Evolutionary conservation across 768 basidiomycete genomes (phyloP), one percentile per base, ranked within the genome.

Genomic region (Trametes sanguinea): DNA sequence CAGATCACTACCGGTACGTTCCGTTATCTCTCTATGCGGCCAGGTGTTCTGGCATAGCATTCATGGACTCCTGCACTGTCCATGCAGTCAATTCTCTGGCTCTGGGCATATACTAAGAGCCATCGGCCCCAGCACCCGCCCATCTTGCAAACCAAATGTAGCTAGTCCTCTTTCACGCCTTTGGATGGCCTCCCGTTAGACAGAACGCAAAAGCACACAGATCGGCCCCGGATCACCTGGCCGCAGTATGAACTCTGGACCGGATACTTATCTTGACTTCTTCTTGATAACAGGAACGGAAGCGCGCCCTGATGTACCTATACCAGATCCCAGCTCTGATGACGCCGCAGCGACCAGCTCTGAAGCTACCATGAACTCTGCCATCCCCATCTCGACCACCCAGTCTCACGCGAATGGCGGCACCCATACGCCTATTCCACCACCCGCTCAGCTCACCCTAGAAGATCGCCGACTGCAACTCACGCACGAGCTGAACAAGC

Each of bases 401-500:
- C 53, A 55, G 6, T 14, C 60, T 3, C 64, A 65, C 40, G 16
- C 51, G 0, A 56, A 54, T 42, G 62, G 57, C 30, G 42, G 67
- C 54, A 54, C 71, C 17, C 64, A 63, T 6, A 61, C 65, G 7
- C 54, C 65, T 61, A 68, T 43, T 2, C 53, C 69, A 32, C 68
- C 64, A 53, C 66, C 74, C 3, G 59, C 81, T 13, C 54, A 45
- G n/a, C 72, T 85, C 50, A 85, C 85, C 0, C 76, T 86, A 27
- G 89, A 92, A 73, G 91, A 92, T 54, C 82, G 85, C 30, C 76
- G 87, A 27, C 73, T 75, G 17, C 84, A 88, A 60, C 81, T 96
- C 2, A 85, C 87, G 48, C 84, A 87, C 55, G 80, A 83, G 8
- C 83, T 95, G n/a, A 76, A 84, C 1, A 64, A 81, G 5, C 77